Evolutionary conservation across 257 asterid species (phyloP).

Genomic region (Solanum tarapatanum): DNA sequence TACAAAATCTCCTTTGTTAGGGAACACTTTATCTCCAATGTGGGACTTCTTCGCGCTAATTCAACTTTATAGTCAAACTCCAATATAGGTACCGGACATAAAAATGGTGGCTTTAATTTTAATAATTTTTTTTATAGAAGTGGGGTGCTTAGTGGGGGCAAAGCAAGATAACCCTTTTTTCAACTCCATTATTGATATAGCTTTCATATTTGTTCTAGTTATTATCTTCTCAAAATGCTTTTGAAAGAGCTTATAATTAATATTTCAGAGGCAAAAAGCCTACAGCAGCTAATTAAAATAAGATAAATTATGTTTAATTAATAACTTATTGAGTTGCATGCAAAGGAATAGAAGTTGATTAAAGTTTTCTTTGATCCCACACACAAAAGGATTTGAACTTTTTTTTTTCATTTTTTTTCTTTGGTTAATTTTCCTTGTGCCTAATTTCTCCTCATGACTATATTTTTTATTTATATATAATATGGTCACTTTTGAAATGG

Average conservation of each 20-base stretch:
- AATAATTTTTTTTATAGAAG: conserved; percentile 10
- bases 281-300: neutral
- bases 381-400: neutral
- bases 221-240: conserved; percentile 32
- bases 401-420: neutral
- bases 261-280: conserved; percentile 1
- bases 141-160: conserved; percentile 50
- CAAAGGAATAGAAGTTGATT: neutral
- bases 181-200: conserved; percentile 46
- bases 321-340: neutral
- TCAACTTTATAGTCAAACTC: too few species aligned
- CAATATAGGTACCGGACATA: too few species aligned
- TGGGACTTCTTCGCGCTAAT: accelerated
- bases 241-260: neutral
- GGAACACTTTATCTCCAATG: too few species aligned
- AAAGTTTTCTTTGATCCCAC: neutral
- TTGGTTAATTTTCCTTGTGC: neutral
- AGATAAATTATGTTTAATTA: conserved; percentile 11
- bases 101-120: conserved; percentile 21
- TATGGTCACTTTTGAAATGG: neutral
- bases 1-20: too few species aligned
- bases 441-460: neutral
- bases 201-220: conserved; percentile 29
- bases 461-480: neutral
- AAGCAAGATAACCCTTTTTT: conserved; percentile 32